A percentile compares a stretch with the other conserved stretches of the same genome.
Conservation (phyloP, 306 rosid species). For the Vigna hirtella region DNA sequence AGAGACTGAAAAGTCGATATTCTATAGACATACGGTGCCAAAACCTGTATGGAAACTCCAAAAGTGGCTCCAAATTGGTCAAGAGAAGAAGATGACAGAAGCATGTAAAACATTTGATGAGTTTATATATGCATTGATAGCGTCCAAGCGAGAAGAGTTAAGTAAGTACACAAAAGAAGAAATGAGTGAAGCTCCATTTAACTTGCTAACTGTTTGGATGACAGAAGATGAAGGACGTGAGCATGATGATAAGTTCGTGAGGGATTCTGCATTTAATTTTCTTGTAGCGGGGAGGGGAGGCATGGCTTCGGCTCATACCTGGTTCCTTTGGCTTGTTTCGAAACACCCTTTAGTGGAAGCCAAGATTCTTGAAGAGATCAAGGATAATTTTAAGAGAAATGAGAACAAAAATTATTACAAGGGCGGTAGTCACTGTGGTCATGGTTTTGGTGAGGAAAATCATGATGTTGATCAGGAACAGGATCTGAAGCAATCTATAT, state of each 20-base stretch:
- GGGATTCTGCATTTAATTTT: constrained; percentile 29
- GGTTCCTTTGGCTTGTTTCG: constrained; percentile 42
- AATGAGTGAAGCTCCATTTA: constrained; percentile 5
- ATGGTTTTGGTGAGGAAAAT: no score
- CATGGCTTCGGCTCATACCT: constrained; percentile 35
- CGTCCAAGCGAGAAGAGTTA: constrained; percentile 41
- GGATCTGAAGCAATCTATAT: no score
- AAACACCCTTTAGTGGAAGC: constrained; percentile 50
- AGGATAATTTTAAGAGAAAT: neutral
- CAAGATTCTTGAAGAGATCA: constrained; percentile 56
- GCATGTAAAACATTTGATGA: constrained; percentile 44
- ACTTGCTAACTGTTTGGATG: constrained; percentile 47
- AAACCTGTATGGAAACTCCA: constrained; percentile 51
- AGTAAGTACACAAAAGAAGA: neutral
- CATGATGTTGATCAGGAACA: no score
- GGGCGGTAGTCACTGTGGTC: no score
- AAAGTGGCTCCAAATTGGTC: constrained; percentile 54
- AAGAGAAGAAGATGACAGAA: constrained; percentile 42
- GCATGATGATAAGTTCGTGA: constrained; percentile 30
- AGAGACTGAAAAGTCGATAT: constrained; percentile 32
- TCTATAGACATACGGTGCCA: constrained; percentile 47
- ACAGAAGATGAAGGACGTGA: neutral
- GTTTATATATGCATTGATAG: constrained; percentile 42
- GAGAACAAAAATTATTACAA: no score
- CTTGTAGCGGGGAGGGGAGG: constrained; percentile 27